Base-by-base conservation (phyloP, 148 eudicot genomes). In the Vaccinium darrowii region DNA sequence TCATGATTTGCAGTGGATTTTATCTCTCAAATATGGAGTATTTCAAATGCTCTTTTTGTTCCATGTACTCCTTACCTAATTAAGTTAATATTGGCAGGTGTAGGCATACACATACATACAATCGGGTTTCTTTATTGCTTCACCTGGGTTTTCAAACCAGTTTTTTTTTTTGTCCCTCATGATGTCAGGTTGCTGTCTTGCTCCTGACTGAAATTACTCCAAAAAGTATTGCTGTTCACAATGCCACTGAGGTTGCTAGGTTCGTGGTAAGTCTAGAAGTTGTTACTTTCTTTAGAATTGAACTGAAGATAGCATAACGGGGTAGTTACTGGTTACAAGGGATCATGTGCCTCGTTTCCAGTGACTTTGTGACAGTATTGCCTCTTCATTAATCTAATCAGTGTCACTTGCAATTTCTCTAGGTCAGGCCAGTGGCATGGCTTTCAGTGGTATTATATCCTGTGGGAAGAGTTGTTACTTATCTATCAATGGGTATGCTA, bases 341-440 rank as follows among this genome's bases (percentile, higher is more conserved):
- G 52, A 23, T 19, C 14, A 50, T 71, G 50, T 62, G 14, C 56
- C n/a, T 69, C 56, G 13, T 21, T 16, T 63, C 56, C 3, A 11
- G 27, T 52, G 25, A 50, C 7, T 51, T 36, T 11, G 62, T 54
- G 84, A 3, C 82, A 14, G 56, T 69, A 19, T 53, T 47, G 47
- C 13, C 54, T 79, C 60, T 49, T 49, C 19, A 7, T 73, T 50
- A 4, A 3, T 54, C 79, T 86, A 23, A 69, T 54, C 47, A 82
- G n/a, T 87, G 33, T 81, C 27, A 36, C 75, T 78, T 57, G 81
- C 85, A 76, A 87, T 91, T 71, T 88, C 84, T 90, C 81, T 91
- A 97, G 99, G 99, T 93, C 88, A 95, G 98, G 91, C 99, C 99
- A 79, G 98, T 97, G 84, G 99, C 99, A 10, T 97, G 98, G 99